phyloP scores from a whole-genome alignment of 106 monocot species.

The Alisma plantagoaquatica region DNA sequence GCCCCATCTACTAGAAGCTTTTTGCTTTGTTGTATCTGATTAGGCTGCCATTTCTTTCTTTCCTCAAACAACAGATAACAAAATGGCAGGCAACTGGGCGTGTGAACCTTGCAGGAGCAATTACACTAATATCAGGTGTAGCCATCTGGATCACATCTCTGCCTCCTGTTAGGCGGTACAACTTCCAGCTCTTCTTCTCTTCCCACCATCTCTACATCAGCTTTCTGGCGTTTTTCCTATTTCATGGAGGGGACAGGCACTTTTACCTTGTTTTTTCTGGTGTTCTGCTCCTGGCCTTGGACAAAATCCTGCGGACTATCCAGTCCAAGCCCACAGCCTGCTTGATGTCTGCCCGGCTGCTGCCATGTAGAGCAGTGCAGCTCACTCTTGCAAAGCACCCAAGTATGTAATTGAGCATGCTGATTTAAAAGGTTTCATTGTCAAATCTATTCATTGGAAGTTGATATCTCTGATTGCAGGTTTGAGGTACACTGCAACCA shows the following conservation, averaged over 20 bases:
- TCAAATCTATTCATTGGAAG: background rate
- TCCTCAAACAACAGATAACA: slow-evolving; percentile 35
- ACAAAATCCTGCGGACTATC: slow-evolving; percentile 46
- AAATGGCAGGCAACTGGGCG: slow-evolving; percentile 62
- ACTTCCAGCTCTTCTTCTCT: slow-evolving; percentile 60
- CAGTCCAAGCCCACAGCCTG: slow-evolving; percentile 31
- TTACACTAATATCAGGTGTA: slow-evolving; percentile 24
- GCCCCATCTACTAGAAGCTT: too few species aligned
- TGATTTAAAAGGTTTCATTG: background rate
- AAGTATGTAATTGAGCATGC: slow-evolving; percentile 16
- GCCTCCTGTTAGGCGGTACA: slow-evolving; percentile 51
- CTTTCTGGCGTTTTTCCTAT: slow-evolving; percentile 65
- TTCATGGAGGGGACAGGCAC: slow-evolving; percentile 68
- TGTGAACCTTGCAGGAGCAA: slow-evolving; percentile 57
- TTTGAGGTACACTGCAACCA: slow-evolving; percentile 55
- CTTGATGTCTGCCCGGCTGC: slow-evolving; percentile 40
- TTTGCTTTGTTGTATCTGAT: too few species aligned
- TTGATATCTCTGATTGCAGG: slow-evolving; percentile 29
- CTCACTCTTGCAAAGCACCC: slow-evolving; percentile 57
- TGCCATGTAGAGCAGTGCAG: slow-evolving; percentile 64
- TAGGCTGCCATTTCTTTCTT: too few species aligned
- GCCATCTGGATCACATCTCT: slow-evolving; percentile 75
- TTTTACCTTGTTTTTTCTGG: slow-evolving; percentile 64
- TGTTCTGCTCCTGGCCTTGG: slow-evolving; percentile 59
- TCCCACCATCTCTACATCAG: slow-evolving; percentile 53